Conservation (phyloP, 2,329 filamentous ascomycete genomes). For the Curvularia hawaiiensis region DNA sequence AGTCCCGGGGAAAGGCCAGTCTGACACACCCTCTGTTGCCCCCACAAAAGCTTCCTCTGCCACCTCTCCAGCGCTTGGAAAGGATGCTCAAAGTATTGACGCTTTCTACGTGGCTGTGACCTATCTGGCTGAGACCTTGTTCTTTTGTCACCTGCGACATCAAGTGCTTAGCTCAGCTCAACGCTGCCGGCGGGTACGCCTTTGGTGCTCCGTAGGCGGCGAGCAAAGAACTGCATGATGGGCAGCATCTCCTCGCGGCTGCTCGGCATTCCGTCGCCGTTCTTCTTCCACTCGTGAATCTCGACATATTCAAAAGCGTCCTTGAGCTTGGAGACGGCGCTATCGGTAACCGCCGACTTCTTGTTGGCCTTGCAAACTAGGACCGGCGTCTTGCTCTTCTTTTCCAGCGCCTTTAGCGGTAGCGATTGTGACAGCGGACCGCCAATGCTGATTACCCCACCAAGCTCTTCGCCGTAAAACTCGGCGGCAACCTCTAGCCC, state of each 20-base stretch:
- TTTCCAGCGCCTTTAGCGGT: conserved; percentile 35
- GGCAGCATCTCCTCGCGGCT: conserved; percentile 85
- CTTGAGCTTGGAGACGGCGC: conserved; percentile 67
- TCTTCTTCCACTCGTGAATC: conserved; percentile 54
- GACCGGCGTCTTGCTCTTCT: conserved; percentile 67
- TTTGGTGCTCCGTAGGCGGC: conserved; percentile 62
- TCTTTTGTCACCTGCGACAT: not conserved
- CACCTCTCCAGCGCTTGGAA: conserved; percentile 15
- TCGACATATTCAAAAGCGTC: conserved; percentile 62
- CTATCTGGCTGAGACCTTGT: not conserved
- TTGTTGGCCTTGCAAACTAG: conserved; percentile 64
- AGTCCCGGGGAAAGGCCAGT: not conserved
- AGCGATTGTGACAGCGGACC: conserved; percentile 57
- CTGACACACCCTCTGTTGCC: not conserved
- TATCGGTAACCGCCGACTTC: conserved; percentile 62
- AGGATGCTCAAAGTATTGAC: not conserved
- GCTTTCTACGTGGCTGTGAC: not conserved
- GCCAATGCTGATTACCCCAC: conserved; percentile 68
- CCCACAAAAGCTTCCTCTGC: not conserved
- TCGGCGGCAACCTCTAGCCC: conserved; percentile 53
- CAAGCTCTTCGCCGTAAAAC: conserved; percentile 50
- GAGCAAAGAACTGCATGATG: conserved; percentile 82
- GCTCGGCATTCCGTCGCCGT: conserved; percentile 80
- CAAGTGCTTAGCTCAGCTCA: conserved; percentile 47
- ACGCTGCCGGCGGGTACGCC: conserved; percentile 60